Conservation (phyloP, 352 stramenopile species). For the Pythium volutum region DNA sequence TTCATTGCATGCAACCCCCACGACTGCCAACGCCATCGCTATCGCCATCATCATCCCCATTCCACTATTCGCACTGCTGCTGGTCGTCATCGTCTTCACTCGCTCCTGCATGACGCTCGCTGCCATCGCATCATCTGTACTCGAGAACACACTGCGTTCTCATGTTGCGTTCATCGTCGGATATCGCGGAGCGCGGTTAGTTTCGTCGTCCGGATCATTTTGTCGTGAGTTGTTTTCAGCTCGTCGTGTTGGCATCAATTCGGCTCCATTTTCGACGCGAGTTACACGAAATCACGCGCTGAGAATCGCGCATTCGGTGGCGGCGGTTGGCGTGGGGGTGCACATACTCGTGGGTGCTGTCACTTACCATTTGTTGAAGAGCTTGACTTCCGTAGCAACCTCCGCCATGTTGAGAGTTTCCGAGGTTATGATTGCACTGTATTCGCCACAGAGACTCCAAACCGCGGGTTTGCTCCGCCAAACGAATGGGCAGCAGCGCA, state of each 20-base stretch:
- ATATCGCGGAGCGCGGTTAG: background rate
- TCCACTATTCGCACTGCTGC: background rate
- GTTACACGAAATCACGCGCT: background rate
- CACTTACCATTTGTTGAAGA: constrained; percentile 94
- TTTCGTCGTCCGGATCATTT: background rate
- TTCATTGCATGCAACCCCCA: too few species aligned
- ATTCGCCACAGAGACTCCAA: constrained; percentile 7
- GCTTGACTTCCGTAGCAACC: constrained; percentile 93
- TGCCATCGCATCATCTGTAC: background rate
- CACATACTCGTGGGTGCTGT: constrained; percentile 7
- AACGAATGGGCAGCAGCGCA: constrained; percentile 85
- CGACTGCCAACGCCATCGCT: too few species aligned
- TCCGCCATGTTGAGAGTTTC: constrained; percentile 91
- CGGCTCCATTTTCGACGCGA: constrained; percentile 6
- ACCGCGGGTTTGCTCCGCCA: constrained; percentile 30
- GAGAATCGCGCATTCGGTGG: background rate
- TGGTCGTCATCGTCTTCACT: background rate
- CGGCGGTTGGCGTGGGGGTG: background rate
- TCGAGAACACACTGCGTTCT: background rate
- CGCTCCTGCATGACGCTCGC: background rate
- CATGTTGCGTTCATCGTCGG: background rate
- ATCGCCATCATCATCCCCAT: too few species aligned
- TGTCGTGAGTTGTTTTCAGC: background rate
- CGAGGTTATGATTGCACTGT: constrained; percentile 73
- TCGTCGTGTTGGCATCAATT: constrained; percentile 14